Conservation (phyloP, 73 alveolate genomes). For the Breviolum minutum region DNA sequence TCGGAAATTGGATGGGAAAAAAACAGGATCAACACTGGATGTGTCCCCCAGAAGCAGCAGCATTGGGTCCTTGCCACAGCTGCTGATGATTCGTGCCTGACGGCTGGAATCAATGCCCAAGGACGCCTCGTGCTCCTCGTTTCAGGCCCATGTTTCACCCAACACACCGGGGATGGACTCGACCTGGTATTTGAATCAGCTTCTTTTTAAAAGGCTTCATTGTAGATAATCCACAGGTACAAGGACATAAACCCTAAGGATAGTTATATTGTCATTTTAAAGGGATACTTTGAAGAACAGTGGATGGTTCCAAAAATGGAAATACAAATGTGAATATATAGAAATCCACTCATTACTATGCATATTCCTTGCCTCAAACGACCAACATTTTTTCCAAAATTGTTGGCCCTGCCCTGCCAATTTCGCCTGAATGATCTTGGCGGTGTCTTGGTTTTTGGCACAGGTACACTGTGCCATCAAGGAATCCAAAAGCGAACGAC, state of each 20-base stretch:
- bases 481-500: conserved; percentile 38
- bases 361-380: too few relatives aligned
- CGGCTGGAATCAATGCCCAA: conserved; percentile 32
- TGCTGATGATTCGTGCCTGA: conserved; percentile 76
- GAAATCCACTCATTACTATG: too few relatives aligned
- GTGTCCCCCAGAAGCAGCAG: background rate
- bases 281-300: background rate
- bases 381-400: background rate
- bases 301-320: background rate
- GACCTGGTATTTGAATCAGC: too few relatives aligned
- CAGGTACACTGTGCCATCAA: conserved; percentile 19
- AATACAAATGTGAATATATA: too few relatives aligned
- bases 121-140: conserved; percentile 19
- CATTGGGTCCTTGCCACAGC: conserved; percentile 18
- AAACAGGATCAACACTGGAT: background rate
- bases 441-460: conserved; percentile 51
- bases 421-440: conserved; percentile 18
- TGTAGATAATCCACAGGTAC: too few relatives aligned
- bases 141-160: background rate
- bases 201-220: too few relatives aligned
- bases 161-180: too few relatives aligned
- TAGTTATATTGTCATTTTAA: too few relatives aligned
- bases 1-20: background rate
- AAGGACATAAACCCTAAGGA: too few relatives aligned
- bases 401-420: background rate